Conservation (phyloP, 768 basidiomycete genomes). For the Harrya chromipes region DNA sequence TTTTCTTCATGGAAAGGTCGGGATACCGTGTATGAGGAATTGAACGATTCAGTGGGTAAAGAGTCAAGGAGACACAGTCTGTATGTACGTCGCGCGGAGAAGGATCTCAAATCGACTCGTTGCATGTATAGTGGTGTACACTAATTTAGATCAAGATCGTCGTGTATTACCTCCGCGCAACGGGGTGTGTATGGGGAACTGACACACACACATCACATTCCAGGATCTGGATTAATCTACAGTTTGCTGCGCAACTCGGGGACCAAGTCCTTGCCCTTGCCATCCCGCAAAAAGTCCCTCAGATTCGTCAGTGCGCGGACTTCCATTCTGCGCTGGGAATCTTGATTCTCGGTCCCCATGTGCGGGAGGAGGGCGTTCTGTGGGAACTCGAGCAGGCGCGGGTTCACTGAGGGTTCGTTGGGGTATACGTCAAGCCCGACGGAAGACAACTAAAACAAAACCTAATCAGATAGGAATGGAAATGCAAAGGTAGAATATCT, state of each 20-base stretch:
- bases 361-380: constrained; percentile 87
- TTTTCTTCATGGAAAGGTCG: too few relatives aligned
- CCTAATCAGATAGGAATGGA: not conserved
- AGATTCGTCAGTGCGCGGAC: constrained; percentile 79
- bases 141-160: too few relatives aligned
- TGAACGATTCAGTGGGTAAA: too few relatives aligned
- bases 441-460: constrained; percentile 56
- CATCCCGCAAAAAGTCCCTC: constrained; percentile 61
- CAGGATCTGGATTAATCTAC: constrained; percentile 2
- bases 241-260: constrained; percentile 42
- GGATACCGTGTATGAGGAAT: too few relatives aligned
- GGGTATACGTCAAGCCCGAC: constrained; percentile 88
- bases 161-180: too few relatives aligned
- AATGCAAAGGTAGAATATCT: constrained; percentile 13
- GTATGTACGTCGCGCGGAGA: too few relatives aligned
- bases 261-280: constrained; percentile 65
- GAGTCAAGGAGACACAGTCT: too few relatives aligned
- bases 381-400: constrained; percentile 74
- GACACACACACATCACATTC: too few relatives aligned
- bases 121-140: too few relatives aligned
- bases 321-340: constrained; percentile 81
- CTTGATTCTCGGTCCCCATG: constrained; percentile 86
- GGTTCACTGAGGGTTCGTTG: constrained; percentile 78
- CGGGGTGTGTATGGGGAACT: too few relatives aligned
- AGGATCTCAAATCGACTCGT: too few relatives aligned